Evolutionary conservation across 257 asterid genomes (phyloP).

Genomic region (Lycium barbarum): DNA sequence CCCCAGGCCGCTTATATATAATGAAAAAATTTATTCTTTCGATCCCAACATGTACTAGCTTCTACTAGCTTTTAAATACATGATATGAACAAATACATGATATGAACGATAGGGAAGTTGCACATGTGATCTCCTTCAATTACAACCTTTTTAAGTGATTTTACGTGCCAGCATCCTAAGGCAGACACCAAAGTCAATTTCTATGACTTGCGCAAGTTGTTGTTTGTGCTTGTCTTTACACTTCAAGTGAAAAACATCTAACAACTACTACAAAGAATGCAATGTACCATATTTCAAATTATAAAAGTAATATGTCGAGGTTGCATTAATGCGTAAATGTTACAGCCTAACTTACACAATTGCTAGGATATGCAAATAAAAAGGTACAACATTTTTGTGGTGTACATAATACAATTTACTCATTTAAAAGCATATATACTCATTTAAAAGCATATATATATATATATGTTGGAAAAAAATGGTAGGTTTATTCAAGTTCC

Average conservation of each 20-base stretch:
- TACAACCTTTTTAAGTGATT: neutral
- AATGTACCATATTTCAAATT: neutral
- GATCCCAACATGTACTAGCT: too few relatives aligned
- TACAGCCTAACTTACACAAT: neutral
- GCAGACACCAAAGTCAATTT: neutral
- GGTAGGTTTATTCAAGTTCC: too few relatives aligned
- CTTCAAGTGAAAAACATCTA: neutral
- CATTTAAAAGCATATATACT: too few relatives aligned
- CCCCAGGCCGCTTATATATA: too few relatives aligned
- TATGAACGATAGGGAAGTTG: neutral
- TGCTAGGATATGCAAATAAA: neutral
- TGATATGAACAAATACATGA: neutral
- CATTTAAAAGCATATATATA: too few relatives aligned
- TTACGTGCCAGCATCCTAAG: neutral
- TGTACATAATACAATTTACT: neutral
- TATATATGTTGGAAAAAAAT: too few relatives aligned
- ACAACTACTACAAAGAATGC: neutral
- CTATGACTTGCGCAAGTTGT: neutral
- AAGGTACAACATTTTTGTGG: neutral
- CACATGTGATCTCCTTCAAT: neutral
- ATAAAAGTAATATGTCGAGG: neutral
- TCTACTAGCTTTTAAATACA: too few relatives aligned
- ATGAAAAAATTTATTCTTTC: too few relatives aligned
- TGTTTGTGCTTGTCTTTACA: neutral
- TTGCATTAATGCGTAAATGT: neutral